Base-by-base conservation (phyloP, 331 rosid genomes). In the Ulmus americana region DNA sequence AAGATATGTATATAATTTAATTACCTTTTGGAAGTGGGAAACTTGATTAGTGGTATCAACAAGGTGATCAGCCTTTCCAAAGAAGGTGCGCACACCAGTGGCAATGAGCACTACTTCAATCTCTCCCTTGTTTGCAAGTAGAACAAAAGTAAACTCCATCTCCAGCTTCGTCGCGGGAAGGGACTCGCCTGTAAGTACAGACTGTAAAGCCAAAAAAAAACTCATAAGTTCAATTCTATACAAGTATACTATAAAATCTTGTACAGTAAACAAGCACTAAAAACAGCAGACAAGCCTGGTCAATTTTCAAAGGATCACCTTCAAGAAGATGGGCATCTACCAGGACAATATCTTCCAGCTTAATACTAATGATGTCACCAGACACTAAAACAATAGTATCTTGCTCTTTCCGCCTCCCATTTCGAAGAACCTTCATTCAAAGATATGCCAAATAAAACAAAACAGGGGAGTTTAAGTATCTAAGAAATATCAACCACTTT, bases 51-150 rank as follows among this genome's bases (percentile, higher is more conserved):
- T 94, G 56, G 84, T 84, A 63, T 94, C 99, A 58, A 94, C 99
- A 62, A 94, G 99, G 71, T 94, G 99, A 62, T 97, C 99, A 78
- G 99, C 99, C 76, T 94, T 94, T 8, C 99, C 99, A 70, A 94
- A 94, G 81, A 94, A 94, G 53, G 99, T 90, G 70, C 89, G 97
- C 52, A 94, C 99, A 53, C 99, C 97, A 0, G 99, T 94, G 63
- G 99, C 99, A 58, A 94, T 94, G 78, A 90, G 95, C 70, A 94
- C 86, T 42, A 91, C 97, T 69, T 94, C 99, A 70, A 94, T 80
- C 86, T 94, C 99, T 81, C 99, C 99, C 80, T 94, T n/a, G 99
- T 72, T 94, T 94, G 81, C 99, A 94, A 59, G 99, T 94, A n/a
- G 99, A 94, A 74, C 99, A 95, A 35, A 97, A 94, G 70, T 89